Conservation (phyloP, 2,329 filamentous ascomycete species). For the Uncinocarpus reesii region DNA sequence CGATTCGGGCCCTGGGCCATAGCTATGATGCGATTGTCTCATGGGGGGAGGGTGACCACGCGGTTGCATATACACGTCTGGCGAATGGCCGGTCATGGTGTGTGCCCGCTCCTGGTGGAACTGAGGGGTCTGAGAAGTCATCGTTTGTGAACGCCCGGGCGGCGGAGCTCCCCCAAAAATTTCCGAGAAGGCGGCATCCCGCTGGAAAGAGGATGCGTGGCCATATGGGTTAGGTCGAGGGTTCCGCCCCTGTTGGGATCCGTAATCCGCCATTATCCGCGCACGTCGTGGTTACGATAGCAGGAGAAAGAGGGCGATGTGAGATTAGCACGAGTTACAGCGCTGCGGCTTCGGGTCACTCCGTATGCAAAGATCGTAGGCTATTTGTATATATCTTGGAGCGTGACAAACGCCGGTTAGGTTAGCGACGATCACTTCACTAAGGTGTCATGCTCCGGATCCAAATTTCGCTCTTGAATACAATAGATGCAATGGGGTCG, state of each 20-base stretch:
- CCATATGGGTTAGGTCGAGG: conserved; percentile 46
- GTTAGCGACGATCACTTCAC: conserved; percentile 7
- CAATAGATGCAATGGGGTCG: conserved; percentile 7
- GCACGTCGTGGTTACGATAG: neutral
- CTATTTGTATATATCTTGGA: neutral
- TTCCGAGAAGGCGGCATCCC: conserved; percentile 90
- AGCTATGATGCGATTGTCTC: conserved; percentile 38
- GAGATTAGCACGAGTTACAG: neutral
- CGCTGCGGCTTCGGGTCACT: neutral
- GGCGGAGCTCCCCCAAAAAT: conserved; percentile 86
- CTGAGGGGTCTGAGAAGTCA: conserved; percentile 67
- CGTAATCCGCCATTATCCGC: conserved; percentile 51
- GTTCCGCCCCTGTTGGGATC: conserved; percentile 51
- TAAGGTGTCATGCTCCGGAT: conserved; percentile 8
- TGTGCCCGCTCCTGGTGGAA: conserved; percentile 60
- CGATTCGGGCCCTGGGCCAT: conserved; percentile 31
- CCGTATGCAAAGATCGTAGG: neutral
- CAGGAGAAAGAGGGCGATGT: neutral
- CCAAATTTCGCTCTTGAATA: neutral
- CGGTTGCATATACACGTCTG: conserved; percentile 36
- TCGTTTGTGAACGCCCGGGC: conserved; percentile 83
- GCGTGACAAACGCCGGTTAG: neutral
- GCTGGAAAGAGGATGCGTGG: conserved; percentile 51
- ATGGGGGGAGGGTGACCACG: conserved; percentile 26
- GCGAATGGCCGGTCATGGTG: conserved; percentile 56